phyloP scores from a whole-genome alignment of 2,329 filamentous ascomycete genomes.

The Plenodomus lindquistii region DNA sequence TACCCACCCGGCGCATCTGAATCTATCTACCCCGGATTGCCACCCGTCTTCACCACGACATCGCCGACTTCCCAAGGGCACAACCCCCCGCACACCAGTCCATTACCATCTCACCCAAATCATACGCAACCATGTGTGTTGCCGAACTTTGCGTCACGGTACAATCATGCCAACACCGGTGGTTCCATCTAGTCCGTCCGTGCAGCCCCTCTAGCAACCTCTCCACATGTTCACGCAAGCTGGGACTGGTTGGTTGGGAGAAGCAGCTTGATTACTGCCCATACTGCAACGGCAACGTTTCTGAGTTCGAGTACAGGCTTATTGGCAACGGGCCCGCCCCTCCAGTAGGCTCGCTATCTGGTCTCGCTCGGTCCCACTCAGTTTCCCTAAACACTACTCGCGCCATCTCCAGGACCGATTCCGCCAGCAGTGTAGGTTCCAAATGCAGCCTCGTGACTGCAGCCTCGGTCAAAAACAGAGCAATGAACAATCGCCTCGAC shows the following conservation, averaged over 20 bases:
- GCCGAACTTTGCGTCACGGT: slow-evolving; percentile 55
- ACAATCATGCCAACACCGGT: slow-evolving; percentile 53
- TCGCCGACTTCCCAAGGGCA: slow-evolving; percentile 26
- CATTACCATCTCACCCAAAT: slow-evolving; percentile 34
- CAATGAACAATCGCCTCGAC: slow-evolving; percentile 46
- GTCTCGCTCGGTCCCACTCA: slow-evolving; percentile 46
- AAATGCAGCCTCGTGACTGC: slow-evolving; percentile 39
- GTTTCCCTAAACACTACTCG: slow-evolving; percentile 42
- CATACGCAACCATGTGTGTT: slow-evolving; percentile 50
- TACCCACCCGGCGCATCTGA: too few species aligned
- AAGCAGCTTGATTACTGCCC: slow-evolving; percentile 53
- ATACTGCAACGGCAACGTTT: slow-evolving; percentile 50
- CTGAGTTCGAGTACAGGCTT: slow-evolving; percentile 51
- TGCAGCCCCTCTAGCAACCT: slow-evolving; percentile 52
- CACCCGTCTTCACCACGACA: slow-evolving; percentile 30
- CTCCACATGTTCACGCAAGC: slow-evolving; percentile 51
- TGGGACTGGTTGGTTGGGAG: slow-evolving; percentile 55
- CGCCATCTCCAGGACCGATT: slow-evolving; percentile 42
- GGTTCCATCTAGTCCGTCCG: slow-evolving; percentile 53
- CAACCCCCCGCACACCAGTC: slow-evolving; percentile 19
- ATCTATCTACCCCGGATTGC: slow-evolving; percentile 28
- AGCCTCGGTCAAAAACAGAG: slow-evolving; percentile 45
- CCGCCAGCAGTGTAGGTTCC: slow-evolving; percentile 40
- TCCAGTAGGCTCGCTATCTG: slow-evolving; percentile 43
- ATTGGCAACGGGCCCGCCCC: slow-evolving; percentile 47